Evolutionary conservation across 768 basidiomycete species (phyloP).

Genomic region (Pleurotus citrinopileatus): DNA sequence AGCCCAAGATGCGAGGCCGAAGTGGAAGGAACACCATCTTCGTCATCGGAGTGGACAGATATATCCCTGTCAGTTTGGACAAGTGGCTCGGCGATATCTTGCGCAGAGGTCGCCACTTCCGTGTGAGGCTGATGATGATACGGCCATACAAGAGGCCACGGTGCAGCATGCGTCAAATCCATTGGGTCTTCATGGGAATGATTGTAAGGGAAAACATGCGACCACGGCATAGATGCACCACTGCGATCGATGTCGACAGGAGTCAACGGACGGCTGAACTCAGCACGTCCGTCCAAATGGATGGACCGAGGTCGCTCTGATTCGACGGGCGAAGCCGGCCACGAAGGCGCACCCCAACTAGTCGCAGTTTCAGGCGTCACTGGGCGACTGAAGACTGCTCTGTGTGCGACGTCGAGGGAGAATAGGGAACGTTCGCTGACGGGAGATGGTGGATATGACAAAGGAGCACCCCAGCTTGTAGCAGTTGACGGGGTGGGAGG

Average conservation of each 20-base stretch:
- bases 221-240: slow-evolving; percentile 45
- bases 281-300: slow-evolving; percentile 35
- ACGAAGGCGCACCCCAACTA: slow-evolving; percentile 31
- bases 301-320: slow-evolving; percentile 28
- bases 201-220: slow-evolving; percentile 30
- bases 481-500: slow-evolving; percentile 50
- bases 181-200: slow-evolving; percentile 36
- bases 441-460: slow-evolving; percentile 30
- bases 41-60: no score
- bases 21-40: no score
- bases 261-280: slow-evolving; percentile 36
- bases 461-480: slow-evolving; percentile 45
- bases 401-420: slow-evolving; percentile 46
- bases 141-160: slow-evolving; percentile 34
- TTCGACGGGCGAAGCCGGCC: slow-evolving; percentile 21
- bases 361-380: slow-evolving; percentile 39
- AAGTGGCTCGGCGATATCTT: background rate
- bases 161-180: slow-evolving; percentile 23
- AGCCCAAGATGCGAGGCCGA: no score
- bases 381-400: slow-evolving; percentile 42
- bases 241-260: slow-evolving; percentile 46
- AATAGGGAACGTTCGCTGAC: slow-evolving; percentile 23
- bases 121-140: slow-evolving; percentile 14
- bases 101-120: background rate
- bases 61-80: no score